These are phyloP conservation scores for Herpetomonas tarakana DNA, from an alignment of 208 protist species.

Conservation along the genomic window DNA sequence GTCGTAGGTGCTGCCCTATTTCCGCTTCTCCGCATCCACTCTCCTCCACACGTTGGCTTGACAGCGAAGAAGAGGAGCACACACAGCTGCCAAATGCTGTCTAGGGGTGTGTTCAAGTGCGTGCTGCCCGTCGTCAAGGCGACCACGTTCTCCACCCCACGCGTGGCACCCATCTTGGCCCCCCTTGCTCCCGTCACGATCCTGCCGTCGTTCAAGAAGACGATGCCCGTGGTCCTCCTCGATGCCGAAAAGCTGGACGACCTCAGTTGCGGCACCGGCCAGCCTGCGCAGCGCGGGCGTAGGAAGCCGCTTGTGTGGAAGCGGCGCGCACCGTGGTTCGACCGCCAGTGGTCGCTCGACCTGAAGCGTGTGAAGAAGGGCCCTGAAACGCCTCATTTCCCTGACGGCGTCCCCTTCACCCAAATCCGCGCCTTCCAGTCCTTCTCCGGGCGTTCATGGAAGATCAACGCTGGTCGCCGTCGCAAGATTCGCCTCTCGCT, in stretches of 20 bases:
- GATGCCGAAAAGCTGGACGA: conserved; percentile 43
- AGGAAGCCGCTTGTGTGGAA: conserved; percentile 85
- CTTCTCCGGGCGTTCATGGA: conserved; percentile 79
- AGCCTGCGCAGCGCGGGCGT: conserved; percentile 77
- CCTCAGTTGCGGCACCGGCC: conserved; percentile 69
- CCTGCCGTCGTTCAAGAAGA: conserved; percentile 38
- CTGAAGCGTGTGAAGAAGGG: conserved; percentile 79
- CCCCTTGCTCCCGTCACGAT: conserved; percentile 18
- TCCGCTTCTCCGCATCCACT: too few species aligned
- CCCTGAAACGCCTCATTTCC: conserved; percentile 79
- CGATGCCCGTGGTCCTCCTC: conserved; percentile 73
- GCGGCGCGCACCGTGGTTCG: conserved; percentile 89
- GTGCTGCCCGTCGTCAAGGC: conserved; percentile 44
- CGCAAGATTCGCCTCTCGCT: conserved; percentile 86
- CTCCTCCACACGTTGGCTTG: too few species aligned
- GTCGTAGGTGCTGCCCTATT: too few species aligned
- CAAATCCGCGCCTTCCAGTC: conserved; percentile 86
- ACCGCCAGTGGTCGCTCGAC: conserved; percentile 85
- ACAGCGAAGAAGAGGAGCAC: too few species aligned
- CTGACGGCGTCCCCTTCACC: conserved; percentile 83
- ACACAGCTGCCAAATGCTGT: too few species aligned
- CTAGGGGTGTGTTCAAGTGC: conserved; percentile 25
- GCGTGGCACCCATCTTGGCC: conserved; percentile 13
- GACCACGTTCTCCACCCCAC: conserved; percentile 40
- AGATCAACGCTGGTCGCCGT: conserved; percentile 84